Conservation (phyloP, 192 early-diverging fungal species). For the Linnemannia hyalina region DNA sequence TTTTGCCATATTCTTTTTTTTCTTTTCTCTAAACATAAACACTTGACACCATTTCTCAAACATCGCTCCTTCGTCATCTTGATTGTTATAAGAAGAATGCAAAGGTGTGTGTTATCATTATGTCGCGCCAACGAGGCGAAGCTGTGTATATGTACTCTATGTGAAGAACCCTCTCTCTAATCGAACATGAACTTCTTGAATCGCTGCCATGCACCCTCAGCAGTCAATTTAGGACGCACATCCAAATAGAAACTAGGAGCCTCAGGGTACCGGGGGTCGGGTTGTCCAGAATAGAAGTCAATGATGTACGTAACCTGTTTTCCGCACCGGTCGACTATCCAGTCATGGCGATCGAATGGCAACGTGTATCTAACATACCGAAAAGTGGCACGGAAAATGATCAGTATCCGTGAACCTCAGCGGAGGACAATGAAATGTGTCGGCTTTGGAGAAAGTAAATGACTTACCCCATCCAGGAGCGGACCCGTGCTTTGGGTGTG, state of each 20-base stretch:
- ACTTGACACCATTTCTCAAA: not conserved
- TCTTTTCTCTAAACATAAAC: not conserved
- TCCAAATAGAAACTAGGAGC: slow-evolving; percentile 84
- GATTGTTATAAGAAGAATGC: not conserved
- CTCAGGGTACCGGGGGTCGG: slow-evolving; percentile 60
- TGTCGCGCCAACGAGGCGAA: too few relatives aligned
- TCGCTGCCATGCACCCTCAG: slow-evolving; percentile 69
- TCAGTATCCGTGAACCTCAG: not conserved
- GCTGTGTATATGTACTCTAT: not conserved
- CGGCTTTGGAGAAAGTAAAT: not conserved
- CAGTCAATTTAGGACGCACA: slow-evolving; percentile 85
- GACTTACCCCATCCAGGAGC: slow-evolving; percentile 74
- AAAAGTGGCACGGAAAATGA: not conserved
- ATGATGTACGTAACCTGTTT: slow-evolving; percentile 89
- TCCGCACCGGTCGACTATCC: slow-evolving; percentile 94
- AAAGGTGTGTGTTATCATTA: not conserved
- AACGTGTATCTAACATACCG: slow-evolving; percentile 70
- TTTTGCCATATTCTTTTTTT: not conserved
- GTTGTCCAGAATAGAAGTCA: slow-evolving; percentile 89
- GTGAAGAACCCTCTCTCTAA: not conserved
- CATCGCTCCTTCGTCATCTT: not conserved
- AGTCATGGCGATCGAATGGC: slow-evolving; percentile 96
- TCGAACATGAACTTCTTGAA: slow-evolving; percentile 53
- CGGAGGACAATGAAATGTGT: too few relatives aligned
- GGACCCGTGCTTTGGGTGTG: slow-evolving; percentile 78